Base-by-base conservation (phyloP, 2,329 filamentous ascomycete genomes). In the Monascus ruber region DNA sequence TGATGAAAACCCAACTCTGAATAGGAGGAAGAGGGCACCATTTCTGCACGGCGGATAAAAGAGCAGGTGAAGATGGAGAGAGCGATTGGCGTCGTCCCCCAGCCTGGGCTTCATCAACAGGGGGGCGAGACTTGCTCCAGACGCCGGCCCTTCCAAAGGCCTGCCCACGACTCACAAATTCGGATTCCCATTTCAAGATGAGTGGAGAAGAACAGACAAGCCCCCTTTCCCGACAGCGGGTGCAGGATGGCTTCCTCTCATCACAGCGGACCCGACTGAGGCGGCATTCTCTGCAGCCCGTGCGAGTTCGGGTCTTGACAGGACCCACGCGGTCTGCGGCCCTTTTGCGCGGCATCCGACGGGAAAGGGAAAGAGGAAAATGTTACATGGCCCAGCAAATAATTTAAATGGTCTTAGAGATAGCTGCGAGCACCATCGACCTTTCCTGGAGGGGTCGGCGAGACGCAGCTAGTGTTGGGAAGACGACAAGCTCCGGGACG, bases 121-220 rank as follows among this genome's bases (percentile, higher is more conserved):
- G 43, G 26, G 45, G 31, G 32, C 44, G 46, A 32, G 43, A 38
- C 43, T 62, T 62, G 40, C 49, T 62, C 64, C 65, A 66, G 29
- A 65, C 56, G 29, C 65, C 64, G 24, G 61, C 51, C 37, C 64
- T 53, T 4, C 65, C 65, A 49, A 68, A 68, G 4, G 65, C 64
- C 37, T 64, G 46, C 7, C 64, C 65, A 6, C 60, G 60, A 37
- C 53, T 61, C 37, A 46, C 47, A 43, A 64, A 68, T 40, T 68
- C 65, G 2, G 57, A 56, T 43, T 62, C 52, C 59, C 59, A 62
- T 49, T 62, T 62, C 8, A 62, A 38, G 33, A 56, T 49, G 48
- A 65, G 45, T 40, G 61, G 54, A 4, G 58, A 61, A 8, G 56
- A 55, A 40, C 63, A 66, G 4, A 47, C 47, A 10, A 65, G 41